Evolutionary conservation across 768 basidiomycete species (phyloP), one percentile per base, ranked within the genome.

Genomic region (Suillus clintonianus): DNA sequence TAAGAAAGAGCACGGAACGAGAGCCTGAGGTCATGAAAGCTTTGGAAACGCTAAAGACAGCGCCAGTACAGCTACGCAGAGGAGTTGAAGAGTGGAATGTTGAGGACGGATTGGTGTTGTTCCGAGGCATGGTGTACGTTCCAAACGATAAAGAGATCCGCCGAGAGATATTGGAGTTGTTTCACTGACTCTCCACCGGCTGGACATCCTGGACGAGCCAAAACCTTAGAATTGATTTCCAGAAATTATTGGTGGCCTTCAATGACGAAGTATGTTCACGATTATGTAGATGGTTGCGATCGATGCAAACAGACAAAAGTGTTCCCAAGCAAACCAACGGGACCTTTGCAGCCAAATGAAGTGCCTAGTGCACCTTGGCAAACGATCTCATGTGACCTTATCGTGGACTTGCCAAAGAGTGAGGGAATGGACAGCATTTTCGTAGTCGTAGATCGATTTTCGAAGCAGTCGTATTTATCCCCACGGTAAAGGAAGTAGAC

Each of bases 301-400:
- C 5, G 48, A 14, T 50, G 48, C 22, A 50, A 3, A 50, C 24
- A 14, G 3, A 50, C 24, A 2, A 50, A 50, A 15, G 48, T 50
- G 1, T 22, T 47, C 1, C 45, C 22, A 4, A 4, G 3, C 0
- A 24, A 17, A 17, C 55, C 55, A 1, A 45, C 34, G 8, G 34
- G 55, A 5, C 22, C 32, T 0, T 42, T 62, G 0, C 22, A 55
- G 19, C 61, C 37, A 37, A 17, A 55, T 7, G 17, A 14, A 41
- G n/a, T 62, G 0, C 54, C 39, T 34, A 55, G 37, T 4, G 30
- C 19, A 30, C 62, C 62, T 4, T 63, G 57, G 58, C 58, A 63
- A 2, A 59, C 5, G 3, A 59, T 59, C 3, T 30, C 58, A 0
- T 70, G 47, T 2, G 60, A 64, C 6, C 50, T 64, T 0, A 61